Conservation (phyloP, 495 filamentous ascomycete species). For the Lophium mytilinum region DNA sequence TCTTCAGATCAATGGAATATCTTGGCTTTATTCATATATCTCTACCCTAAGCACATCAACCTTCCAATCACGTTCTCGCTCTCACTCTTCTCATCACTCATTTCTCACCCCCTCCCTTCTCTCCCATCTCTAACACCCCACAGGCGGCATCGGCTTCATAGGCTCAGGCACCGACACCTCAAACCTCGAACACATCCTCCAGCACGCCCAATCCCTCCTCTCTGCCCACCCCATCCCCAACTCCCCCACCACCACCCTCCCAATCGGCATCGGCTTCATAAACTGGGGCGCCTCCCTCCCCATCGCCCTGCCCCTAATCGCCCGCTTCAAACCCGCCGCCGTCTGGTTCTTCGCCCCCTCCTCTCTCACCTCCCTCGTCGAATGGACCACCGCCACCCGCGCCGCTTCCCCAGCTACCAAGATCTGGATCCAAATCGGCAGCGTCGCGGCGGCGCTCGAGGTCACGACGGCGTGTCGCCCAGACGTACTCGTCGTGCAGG, state of each 20-base stretch:
- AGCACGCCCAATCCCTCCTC: constrained; percentile 18
- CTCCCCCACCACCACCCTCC: constrained; percentile 32
- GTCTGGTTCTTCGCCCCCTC: constrained; percentile 64
- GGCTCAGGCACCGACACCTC: constrained; percentile 31
- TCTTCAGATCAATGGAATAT: neutral
- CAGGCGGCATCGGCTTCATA: constrained; percentile 39
- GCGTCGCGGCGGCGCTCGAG: constrained; percentile 46
- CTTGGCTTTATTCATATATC: neutral
- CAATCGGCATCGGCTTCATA: constrained; percentile 58
- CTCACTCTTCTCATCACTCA: neutral
- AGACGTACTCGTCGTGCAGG: constrained; percentile 67
- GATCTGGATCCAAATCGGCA: constrained; percentile 64
- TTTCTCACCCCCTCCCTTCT: neutral
- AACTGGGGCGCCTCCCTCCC: constrained; percentile 47
- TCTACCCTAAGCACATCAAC: neutral
- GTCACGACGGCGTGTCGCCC: constrained; percentile 36
- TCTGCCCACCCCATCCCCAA: constrained; percentile 6
- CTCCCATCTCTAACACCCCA: too few relatives aligned
- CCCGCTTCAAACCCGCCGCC: constrained; percentile 49
- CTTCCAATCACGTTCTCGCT: neutral
- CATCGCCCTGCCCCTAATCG: constrained; percentile 37
- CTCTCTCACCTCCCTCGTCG: constrained; percentile 40
- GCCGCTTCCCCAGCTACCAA: constrained; percentile 39
- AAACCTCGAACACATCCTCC: constrained; percentile 24
- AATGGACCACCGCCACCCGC: constrained; percentile 49